A percentile compares a stretch with the other conserved stretches of the same genome.
phyloP scores from a whole-genome alignment of 768 basidiomycete genomes.

The Boletus eberwhitei region DNA sequence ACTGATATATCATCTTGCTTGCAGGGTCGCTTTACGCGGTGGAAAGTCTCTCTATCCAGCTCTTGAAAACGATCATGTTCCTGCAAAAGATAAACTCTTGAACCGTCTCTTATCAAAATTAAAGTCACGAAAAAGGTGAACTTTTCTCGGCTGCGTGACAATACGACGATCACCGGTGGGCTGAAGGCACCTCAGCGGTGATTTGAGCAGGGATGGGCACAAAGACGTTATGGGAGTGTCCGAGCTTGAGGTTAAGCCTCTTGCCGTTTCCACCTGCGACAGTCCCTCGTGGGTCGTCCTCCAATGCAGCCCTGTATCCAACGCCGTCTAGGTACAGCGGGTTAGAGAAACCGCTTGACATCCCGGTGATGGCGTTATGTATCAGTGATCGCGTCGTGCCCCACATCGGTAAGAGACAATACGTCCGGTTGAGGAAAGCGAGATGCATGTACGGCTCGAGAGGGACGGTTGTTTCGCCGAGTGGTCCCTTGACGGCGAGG shows the following conservation, averaged over 20 bases:
- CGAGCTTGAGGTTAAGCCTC: slow-evolving; percentile 87
- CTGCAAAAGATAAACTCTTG: too few species aligned
- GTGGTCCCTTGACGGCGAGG: slow-evolving; percentile 56
- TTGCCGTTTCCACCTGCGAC: slow-evolving; percentile 55
- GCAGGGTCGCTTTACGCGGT: too few species aligned
- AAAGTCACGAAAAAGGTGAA: too few species aligned
- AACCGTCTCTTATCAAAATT: too few species aligned
- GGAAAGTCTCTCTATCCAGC: too few species aligned
- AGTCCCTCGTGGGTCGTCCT: slow-evolving; percentile 69
- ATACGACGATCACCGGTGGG: too few species aligned
- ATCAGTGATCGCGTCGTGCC: slow-evolving; percentile 92
- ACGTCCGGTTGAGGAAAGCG: slow-evolving; percentile 32
- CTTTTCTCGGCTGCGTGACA: too few species aligned
- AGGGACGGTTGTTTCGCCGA: slow-evolving; percentile 47
- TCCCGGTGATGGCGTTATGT: slow-evolving; percentile 84
- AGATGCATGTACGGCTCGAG: slow-evolving; percentile 47
- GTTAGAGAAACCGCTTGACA: slow-evolving; percentile 82
- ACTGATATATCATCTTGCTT: too few species aligned
- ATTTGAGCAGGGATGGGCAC: slow-evolving; percentile 82
- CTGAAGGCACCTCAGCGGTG: slow-evolving; percentile 70
- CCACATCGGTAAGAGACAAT: slow-evolving; percentile 62
- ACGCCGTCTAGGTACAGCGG: slow-evolving; percentile 91
- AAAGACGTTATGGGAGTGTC: slow-evolving; percentile 84
- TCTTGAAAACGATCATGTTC: too few species aligned
- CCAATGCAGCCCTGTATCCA: slow-evolving; percentile 85